A percentile compares a stretch with the other conserved stretches of the same genome.
Conservation (phyloP, 176 grass and related monocot genomes). For the Oryza officinalis region DNA sequence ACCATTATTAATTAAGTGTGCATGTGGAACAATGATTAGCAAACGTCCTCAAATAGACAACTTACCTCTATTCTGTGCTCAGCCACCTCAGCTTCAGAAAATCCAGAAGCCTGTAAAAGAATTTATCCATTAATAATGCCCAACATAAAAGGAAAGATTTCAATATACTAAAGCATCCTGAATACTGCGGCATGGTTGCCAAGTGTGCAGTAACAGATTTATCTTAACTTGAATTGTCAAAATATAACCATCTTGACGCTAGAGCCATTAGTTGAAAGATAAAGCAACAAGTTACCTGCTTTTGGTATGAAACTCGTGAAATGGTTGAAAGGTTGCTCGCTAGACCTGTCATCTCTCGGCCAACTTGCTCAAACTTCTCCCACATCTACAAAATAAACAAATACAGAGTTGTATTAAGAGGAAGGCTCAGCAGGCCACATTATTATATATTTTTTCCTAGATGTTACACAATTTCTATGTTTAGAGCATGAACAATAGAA, state of each 20-base stretch:
- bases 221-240: not conserved
- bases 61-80: constrained; percentile 63
- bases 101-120: constrained; percentile 56
- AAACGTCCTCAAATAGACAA: constrained; percentile 28
- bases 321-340: constrained; percentile 63
- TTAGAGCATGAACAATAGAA: constrained; percentile 15
- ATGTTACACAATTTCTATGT: constrained; percentile 20
- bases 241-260: constrained; percentile 8
- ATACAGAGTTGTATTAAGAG: not conserved
- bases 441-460: not conserved
- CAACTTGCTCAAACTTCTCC: constrained; percentile 67
- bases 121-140: constrained; percentile 16
- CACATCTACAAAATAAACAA: constrained; percentile 59
- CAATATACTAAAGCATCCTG: constrained; percentile 19
- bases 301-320: constrained; percentile 66
- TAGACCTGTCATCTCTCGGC: constrained; percentile 63
- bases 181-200: not conserved
- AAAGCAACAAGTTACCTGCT: constrained; percentile 58
- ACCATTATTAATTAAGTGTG: constrained; percentile 9
- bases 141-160: constrained; percentile 34
- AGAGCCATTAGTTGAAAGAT: not conserved
- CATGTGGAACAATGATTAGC: not conserved
- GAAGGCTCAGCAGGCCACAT: not conserved
- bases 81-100: constrained; percentile 54
- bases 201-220: not conserved